Percentiles rank a stretch among this genome's conserved stretches.
phyloP scores from a whole-genome alignment of 768 basidiomycete genomes.

The Suillus cothurnatus region DNA sequence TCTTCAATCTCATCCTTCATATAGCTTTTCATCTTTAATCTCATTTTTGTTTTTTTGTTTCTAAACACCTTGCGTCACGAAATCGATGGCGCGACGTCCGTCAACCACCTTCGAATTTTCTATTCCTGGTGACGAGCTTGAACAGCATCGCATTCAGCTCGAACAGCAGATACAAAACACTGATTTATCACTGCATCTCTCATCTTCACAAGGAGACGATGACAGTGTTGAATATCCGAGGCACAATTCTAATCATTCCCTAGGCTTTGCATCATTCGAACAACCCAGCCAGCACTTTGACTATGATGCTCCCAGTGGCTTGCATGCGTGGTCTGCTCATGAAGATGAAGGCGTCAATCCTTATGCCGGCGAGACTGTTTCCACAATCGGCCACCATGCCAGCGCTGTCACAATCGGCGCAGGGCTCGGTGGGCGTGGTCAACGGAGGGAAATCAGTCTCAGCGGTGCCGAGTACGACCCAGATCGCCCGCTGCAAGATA shows the following conservation, averaged over 20 bases:
- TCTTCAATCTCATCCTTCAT: constrained; percentile 10
- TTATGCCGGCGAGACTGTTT: constrained; percentile 70
- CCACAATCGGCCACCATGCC: constrained; percentile 88
- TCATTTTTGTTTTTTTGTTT: constrained; percentile 19
- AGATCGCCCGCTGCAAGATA: constrained; percentile 73
- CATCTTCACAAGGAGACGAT: constrained; percentile 50
- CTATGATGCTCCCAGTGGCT: constrained; percentile 49
- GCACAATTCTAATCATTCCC: constrained; percentile 60
- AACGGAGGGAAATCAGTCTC: constrained; percentile 56
- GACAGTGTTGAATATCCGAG: constrained; percentile 71
- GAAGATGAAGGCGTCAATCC: constrained; percentile 69
- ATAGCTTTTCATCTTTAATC: constrained; percentile 14
- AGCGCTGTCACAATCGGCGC: constrained; percentile 85
- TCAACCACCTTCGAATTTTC: constrained; percentile 43
- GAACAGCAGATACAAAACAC: constrained; percentile 78
- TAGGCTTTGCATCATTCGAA: constrained; percentile 66
- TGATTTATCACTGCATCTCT: constrained; percentile 71
- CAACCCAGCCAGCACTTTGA: constrained; percentile 60
- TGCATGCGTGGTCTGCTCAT: constrained; percentile 63
- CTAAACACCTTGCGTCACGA: constrained; percentile 18
- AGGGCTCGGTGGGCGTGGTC: constrained; percentile 61
- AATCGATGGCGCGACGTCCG: constrained; percentile 27
- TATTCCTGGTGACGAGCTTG: constrained; percentile 75
- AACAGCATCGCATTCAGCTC: constrained; percentile 74
- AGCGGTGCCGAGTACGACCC: constrained; percentile 88